Evolutionary conservation across 2,329 filamentous ascomycete species (phyloP).

Genomic region (Hypoxylon sp.): DNA sequence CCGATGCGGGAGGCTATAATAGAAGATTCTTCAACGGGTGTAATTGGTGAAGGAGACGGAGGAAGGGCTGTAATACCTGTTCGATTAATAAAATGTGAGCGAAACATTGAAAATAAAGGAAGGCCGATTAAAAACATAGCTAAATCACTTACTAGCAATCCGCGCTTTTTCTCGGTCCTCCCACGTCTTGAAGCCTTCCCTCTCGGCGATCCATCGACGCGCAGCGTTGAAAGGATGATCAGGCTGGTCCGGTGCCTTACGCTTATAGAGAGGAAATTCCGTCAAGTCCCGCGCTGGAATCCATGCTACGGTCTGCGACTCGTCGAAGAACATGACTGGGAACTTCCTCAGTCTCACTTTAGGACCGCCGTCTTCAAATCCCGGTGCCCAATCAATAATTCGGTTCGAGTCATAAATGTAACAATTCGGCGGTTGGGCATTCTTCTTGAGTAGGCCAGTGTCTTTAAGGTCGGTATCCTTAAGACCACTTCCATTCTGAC

Average conservation of each 20-base stretch:
- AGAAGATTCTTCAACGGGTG: slow-evolving; percentile 2
- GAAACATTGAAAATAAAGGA: not conserved
- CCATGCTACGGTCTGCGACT: slow-evolving; percentile 48
- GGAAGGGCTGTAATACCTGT: not conserved
- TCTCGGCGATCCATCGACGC: slow-evolving; percentile 49
- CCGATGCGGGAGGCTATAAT: not conserved
- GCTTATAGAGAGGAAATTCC: slow-evolving; percentile 47
- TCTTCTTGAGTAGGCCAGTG: slow-evolving; percentile 53
- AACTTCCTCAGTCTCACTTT: slow-evolving; percentile 56
- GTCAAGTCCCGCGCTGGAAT: slow-evolving; percentile 43
- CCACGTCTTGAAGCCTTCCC: slow-evolving; percentile 49
- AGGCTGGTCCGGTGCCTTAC: slow-evolving; percentile 27
- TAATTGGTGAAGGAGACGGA: slow-evolving; percentile 16
- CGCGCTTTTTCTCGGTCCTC: slow-evolving; percentile 44
- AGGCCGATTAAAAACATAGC: not conserved
- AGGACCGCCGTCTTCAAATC: slow-evolving; percentile 56
- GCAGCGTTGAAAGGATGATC: slow-evolving; percentile 48
- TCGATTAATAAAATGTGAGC: slow-evolving; percentile 4
- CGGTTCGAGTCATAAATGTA: slow-evolving; percentile 52
- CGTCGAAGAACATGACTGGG: slow-evolving; percentile 59
- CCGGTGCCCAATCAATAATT: slow-evolving; percentile 57
- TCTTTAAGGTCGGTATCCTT: slow-evolving; percentile 47
- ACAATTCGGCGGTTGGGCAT: slow-evolving; percentile 52
- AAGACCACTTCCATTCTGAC: slow-evolving; percentile 52
- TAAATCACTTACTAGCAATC: slow-evolving; percentile 35